Conservation (phyloP, 2,329 filamentous ascomycete species). For the Fusarium beomiforme region DNA sequence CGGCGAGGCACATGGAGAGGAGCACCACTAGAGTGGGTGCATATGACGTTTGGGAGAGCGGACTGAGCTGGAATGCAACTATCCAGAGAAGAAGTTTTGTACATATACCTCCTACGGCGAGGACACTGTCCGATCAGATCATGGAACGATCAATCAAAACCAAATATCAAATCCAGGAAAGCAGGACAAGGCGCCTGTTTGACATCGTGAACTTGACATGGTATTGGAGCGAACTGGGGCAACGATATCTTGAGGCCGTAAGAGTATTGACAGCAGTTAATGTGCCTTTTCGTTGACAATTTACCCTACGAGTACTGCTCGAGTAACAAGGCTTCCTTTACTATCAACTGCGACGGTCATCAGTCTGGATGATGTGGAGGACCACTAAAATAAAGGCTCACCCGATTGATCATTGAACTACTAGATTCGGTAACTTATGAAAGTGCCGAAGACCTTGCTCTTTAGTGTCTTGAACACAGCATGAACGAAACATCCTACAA, state of each 20-base stretch:
- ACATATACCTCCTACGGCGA: constrained; percentile 39
- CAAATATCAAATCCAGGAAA: constrained; percentile 4
- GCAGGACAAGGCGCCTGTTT: neutral
- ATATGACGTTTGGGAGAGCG: constrained; percentile 19
- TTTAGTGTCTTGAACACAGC: neutral
- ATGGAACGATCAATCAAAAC: constrained; percentile 36
- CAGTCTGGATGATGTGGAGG: neutral
- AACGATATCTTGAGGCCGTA: neutral
- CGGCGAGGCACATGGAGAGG: constrained; percentile 64
- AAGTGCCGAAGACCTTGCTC: neutral
- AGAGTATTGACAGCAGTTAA: neutral
- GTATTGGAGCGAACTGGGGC: neutral
- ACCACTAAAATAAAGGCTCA: neutral
- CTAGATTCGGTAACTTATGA: neutral
- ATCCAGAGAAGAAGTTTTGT: constrained; percentile 31
- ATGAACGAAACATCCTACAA: neutral
- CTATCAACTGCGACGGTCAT: neutral
- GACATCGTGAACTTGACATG: neutral
- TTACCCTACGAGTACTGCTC: neutral
- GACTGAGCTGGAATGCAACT: constrained; percentile 17
- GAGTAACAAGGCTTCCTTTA: neutral
- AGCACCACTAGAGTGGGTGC: constrained; percentile 60
- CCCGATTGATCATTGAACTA: neutral
- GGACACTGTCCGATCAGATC: constrained; percentile 28
- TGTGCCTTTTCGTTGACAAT: neutral